These are phyloP conservation scores for Elsinoe australis DNA, from an alignment of 2,329 filamentous ascomycete species.

Conservation along the genomic window DNA sequence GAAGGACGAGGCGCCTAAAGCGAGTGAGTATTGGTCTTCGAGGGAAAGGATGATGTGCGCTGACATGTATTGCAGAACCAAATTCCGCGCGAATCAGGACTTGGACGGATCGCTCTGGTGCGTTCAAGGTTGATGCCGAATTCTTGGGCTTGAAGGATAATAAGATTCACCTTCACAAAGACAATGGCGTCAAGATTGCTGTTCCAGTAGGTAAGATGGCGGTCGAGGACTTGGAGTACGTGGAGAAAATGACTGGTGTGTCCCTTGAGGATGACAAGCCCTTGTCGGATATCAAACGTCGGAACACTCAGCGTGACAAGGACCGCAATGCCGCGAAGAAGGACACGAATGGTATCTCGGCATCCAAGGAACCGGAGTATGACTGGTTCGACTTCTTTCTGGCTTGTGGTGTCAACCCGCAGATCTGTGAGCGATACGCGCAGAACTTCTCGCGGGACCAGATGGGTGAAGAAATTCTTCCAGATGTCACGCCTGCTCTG, in stretches of 20 bases:
- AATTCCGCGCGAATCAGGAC: slow-evolving; percentile 75
- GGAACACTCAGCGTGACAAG: slow-evolving; percentile 44
- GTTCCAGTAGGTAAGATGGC: slow-evolving; percentile 96
- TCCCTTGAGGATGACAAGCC: slow-evolving; percentile 91
- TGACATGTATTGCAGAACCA: slow-evolving; percentile 55
- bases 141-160: slow-evolving; percentile 91
- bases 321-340: slow-evolving; percentile 31
- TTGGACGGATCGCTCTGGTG: slow-evolving; percentile 92
- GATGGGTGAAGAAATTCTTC: slow-evolving; percentile 89
- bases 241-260: slow-evolving; percentile 77
- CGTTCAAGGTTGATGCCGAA: slow-evolving; percentile 94
- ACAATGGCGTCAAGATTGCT: slow-evolving; percentile 96
- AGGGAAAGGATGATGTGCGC: not conserved
- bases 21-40: slow-evolving; percentile 53
- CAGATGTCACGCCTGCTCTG: slow-evolving; percentile 76
- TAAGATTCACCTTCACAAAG: slow-evolving; percentile 95
- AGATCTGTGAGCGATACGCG: slow-evolving; percentile 89
- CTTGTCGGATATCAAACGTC: slow-evolving; percentile 66
- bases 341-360: slow-evolving; percentile 29
- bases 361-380: slow-evolving; percentile 67
- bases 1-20: slow-evolving; percentile 61
- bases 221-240: slow-evolving; percentile 86
- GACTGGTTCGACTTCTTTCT: slow-evolving; percentile 99
- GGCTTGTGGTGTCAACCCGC: slow-evolving; percentile 80
- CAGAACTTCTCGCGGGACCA: slow-evolving; percentile 84